Conservation (phyloP, 2,329 filamentous ascomycete species). For the Verticillium dahliae region DNA sequence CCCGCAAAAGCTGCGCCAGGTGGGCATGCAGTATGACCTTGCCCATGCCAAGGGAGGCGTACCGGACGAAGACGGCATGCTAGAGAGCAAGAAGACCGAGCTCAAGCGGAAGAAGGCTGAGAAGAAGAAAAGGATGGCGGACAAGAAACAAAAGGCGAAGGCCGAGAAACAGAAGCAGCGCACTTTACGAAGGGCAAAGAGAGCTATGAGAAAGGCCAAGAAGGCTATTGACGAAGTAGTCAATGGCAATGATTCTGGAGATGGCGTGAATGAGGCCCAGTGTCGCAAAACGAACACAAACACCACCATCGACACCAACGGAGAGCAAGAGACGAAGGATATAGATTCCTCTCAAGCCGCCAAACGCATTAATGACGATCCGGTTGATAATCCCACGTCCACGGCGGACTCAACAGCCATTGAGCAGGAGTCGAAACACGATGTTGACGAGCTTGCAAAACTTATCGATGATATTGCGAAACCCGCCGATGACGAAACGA, state of each 20-base stretch:
- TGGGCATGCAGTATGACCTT: slow-evolving; percentile 54
- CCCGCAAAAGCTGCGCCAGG: slow-evolving; percentile 58
- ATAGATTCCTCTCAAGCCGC: slow-evolving; percentile 1
- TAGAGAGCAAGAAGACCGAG: slow-evolving; percentile 19
- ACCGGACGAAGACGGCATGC: slow-evolving; percentile 36
- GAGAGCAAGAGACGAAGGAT: slow-evolving; percentile 13
- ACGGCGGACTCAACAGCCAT: neutral
- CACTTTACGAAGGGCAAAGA: slow-evolving; percentile 5
- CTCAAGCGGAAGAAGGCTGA: slow-evolving; percentile 19
- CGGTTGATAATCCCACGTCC: neutral
- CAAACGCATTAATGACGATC: neutral
- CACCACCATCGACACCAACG: slow-evolving; percentile 4
- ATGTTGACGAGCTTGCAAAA: neutral
- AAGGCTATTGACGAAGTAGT: slow-evolving; percentile 10
- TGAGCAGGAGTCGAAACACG: neutral
- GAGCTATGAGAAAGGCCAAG: slow-evolving; percentile 12
- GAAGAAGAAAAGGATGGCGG: slow-evolving; percentile 15
- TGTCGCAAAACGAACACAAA: too few relatives aligned
- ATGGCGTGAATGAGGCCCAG: neutral
- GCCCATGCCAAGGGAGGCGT: slow-evolving; percentile 53
- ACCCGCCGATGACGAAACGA: neutral
- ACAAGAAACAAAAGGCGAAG: slow-evolving; percentile 15
- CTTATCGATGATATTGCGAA: slow-evolving; percentile 1
- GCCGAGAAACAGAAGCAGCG: slow-evolving; percentile 4
- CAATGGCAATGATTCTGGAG: neutral